Evolutionary conservation across 768 basidiomycete species (phyloP), one percentile per base, ranked within the genome.

Genomic region (Kwoniella mangroviensis): DNA sequence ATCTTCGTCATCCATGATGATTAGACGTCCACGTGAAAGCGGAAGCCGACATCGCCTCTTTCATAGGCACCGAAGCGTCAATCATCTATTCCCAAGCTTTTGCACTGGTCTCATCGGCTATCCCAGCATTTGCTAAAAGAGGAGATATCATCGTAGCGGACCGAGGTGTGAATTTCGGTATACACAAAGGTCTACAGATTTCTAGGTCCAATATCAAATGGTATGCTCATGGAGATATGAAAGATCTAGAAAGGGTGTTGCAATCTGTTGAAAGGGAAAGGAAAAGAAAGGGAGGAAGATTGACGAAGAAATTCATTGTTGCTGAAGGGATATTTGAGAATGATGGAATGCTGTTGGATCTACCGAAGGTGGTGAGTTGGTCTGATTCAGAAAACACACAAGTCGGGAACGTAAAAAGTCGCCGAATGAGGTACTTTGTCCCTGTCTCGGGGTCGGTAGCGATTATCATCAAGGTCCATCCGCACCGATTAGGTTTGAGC

Each of bases 101-200:
- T 83, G 89, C 92, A 10, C 93, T 94, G 65, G 89, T 93, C 73
- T 89, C 92, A 3, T 96, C 94, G 17, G 93, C 95, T 77, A 97
- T 98, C 69, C 93, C 97, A 0, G 93, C 97, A 1, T 99, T 98
- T 84, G 93, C 92, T 86, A 98, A 99, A 82, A 89, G 96, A 71
- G 95, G 94, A 1, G 96, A 99, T 78, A 89, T 99, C 78, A 95
- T 99, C 78, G 92, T 99, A n/a, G 94, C 94, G 3, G 96, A 99
- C 83, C 89, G 93, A n/a, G 89, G 90, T n/a, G 90, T 94, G 75
- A 96, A 92, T 83, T 94, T 98, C 82, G 90, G 92, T 17, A 92
- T 98, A 65, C 95, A 98, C 82, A 96, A 94, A 84, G 97, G 96
- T 19, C 89, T 98, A 34, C 91, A 96, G 81, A 93, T 98, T 69